Conservation (phyloP, 148 eudicot species). For the Dysphania ambrosioides region DNA sequence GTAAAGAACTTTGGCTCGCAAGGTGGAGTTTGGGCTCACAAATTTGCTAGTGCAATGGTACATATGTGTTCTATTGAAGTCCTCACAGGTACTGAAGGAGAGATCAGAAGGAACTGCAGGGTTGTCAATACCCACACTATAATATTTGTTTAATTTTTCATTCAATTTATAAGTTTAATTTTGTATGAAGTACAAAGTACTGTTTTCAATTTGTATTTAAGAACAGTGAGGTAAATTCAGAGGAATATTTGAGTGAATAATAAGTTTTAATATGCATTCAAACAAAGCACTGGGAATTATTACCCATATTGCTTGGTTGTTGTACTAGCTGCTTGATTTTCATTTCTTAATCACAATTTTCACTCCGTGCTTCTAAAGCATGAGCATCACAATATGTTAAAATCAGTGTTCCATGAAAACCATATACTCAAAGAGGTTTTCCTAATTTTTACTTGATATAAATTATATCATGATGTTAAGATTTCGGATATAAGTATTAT, state of each 20-base stretch:
- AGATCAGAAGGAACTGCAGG: slow-evolving; percentile 31
- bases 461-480: too few relatives aligned
- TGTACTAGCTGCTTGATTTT: too few relatives aligned
- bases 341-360: too few relatives aligned
- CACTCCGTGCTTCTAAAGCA: too few relatives aligned
- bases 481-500: too few relatives aligned
- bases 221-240: background rate
- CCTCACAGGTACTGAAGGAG: slow-evolving; percentile 27
- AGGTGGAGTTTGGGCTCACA: slow-evolving; percentile 26
- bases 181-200: background rate
- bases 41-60: slow-evolving; percentile 38
- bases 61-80: slow-evolving; percentile 35
- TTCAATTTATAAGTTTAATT: background rate
- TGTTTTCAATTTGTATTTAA: background rate
- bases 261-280: background rate
- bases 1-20: slow-evolving; percentile 16
- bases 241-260: background rate
- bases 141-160: background rate
- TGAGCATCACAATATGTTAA: too few relatives aligned
- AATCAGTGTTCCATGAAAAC: too few relatives aligned
- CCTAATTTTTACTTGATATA: too few relatives aligned
- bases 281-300: background rate
- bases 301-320: background rate
- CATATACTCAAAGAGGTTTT: too few relatives aligned
- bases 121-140: slow-evolving; percentile 7